Conservation (phyloP, 352 stramenopile species). For the Phytophthora constricta region DNA sequence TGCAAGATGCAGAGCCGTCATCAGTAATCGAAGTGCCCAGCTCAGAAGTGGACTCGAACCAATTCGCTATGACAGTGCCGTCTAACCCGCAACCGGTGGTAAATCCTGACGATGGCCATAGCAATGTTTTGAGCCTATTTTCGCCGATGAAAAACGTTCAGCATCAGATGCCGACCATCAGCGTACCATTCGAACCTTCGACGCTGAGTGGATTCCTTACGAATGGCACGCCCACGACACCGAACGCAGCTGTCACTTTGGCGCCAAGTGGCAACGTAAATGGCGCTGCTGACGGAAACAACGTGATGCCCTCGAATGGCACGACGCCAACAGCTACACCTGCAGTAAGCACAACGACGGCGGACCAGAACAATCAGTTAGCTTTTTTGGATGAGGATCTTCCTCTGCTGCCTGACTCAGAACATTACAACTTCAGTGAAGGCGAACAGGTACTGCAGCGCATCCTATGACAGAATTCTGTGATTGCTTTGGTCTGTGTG, state of each 20-base stretch:
- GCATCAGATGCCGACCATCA: constrained; percentile 25
- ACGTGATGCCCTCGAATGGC: constrained; percentile 11
- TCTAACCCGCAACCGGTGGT: constrained; percentile 20
- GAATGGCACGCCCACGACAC: constrained; percentile 22
- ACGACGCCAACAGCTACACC: not conserved
- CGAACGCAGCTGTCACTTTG: not conserved
- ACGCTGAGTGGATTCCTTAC: constrained; percentile 36
- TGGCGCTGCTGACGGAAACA: no score
- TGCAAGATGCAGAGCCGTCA: constrained; percentile 37
- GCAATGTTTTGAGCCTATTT: constrained; percentile 84
- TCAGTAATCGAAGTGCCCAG: constrained; percentile 62
- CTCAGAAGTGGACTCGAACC: constrained; percentile 33
- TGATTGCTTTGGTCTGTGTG: constrained; percentile 11
- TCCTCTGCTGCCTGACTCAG: constrained; percentile 68
- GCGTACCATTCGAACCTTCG: constrained; percentile 15
- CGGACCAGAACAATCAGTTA: constrained; percentile 40
- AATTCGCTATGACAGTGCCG: constrained; percentile 45
- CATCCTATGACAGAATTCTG: constrained; percentile 18
- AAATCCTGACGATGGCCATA: constrained; percentile 34
- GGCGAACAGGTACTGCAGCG: constrained; percentile 73
- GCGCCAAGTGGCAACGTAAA: not conserved
- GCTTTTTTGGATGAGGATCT: constrained; percentile 83
- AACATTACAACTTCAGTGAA: constrained; percentile 77
- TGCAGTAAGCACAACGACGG: constrained; percentile 1
- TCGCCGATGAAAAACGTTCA: constrained; percentile 43